Conservation (phyloP, 2,329 filamentous ascomycete species). For the Ramularia endophylla region DNA sequence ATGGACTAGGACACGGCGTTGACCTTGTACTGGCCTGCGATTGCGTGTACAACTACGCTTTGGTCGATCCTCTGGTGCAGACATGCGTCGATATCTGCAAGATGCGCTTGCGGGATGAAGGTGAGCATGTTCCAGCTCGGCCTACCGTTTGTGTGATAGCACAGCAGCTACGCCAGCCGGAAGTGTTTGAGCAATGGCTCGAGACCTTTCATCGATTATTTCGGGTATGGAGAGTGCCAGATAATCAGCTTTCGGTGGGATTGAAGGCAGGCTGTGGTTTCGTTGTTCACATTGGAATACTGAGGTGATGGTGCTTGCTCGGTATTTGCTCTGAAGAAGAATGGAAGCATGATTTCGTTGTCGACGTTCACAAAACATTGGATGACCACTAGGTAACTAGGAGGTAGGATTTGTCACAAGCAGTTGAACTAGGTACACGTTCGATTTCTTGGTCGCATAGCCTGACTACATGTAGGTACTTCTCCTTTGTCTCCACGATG, state of each 20-base stretch:
- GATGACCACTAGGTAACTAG: too few species aligned
- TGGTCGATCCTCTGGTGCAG: constrained; percentile 69
- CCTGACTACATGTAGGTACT: too few species aligned
- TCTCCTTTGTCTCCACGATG: too few species aligned
- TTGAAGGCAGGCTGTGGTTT: constrained; percentile 66
- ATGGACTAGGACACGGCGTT: constrained; percentile 35
- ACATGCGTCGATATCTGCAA: constrained; percentile 71
- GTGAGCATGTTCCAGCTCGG: constrained; percentile 3
- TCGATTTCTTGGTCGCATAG: too few species aligned
- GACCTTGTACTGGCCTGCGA: constrained; percentile 73
- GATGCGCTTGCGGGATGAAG: constrained; percentile 38
- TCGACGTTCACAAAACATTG: too few species aligned
- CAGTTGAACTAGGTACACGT: too few species aligned
- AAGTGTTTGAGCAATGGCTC: constrained; percentile 81
- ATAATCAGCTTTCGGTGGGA: constrained; percentile 53
- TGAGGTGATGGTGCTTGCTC: too few species aligned
- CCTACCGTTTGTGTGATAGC: constrained; percentile 74
- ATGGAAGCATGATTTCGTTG: too few species aligned
- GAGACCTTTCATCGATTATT: constrained; percentile 61
- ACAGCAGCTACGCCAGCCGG: constrained; percentile 79
- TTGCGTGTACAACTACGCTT: constrained; percentile 88
- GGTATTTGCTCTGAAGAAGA: too few species aligned
- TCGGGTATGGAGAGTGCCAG: constrained; percentile 68
- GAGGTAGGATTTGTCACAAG: too few species aligned
- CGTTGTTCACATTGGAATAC: constrained; percentile 70